phyloP scores from a whole-genome alignment of 108 stramenopile genomes.

The Craspedostauros australis region DNA sequence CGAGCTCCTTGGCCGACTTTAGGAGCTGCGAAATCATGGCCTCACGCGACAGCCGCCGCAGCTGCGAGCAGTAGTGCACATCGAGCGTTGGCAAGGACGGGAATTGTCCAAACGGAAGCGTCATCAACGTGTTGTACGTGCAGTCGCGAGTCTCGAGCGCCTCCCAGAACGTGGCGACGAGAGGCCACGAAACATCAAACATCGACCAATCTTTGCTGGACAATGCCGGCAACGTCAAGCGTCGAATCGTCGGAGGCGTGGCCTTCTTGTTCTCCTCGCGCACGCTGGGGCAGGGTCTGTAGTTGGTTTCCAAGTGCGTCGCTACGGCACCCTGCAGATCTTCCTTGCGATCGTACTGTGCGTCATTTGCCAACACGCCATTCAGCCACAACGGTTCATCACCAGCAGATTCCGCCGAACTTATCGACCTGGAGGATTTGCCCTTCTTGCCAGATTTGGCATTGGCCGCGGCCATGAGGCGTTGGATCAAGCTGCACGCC shows the following conservation, averaged over 20 bases:
- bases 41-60: slow-evolving; percentile 70
- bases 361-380: slow-evolving; percentile 24
- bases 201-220: slow-evolving; percentile 57
- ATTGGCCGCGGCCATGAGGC: slow-evolving; percentile 19
- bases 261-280: slow-evolving; percentile 34
- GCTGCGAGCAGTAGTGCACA: slow-evolving; percentile 77
- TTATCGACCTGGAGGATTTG: neutral
- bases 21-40: slow-evolving; percentile 72
- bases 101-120: slow-evolving; percentile 57
- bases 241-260: slow-evolving; percentile 19
- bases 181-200: slow-evolving; percentile 65
- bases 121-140: slow-evolving; percentile 50
- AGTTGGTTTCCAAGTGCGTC: slow-evolving; percentile 38
- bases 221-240: slow-evolving; percentile 54
- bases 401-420: neutral
- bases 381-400: slow-evolving; percentile 27
- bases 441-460: neutral
- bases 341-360: slow-evolving; percentile 14
- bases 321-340: slow-evolving; percentile 27
- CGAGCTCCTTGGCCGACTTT: slow-evolving; percentile 72
- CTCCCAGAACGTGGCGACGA: slow-evolving; percentile 48
- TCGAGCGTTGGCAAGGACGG: slow-evolving; percentile 78
- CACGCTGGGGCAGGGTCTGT: slow-evolving; percentile 40
- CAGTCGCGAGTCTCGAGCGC: slow-evolving; percentile 63
- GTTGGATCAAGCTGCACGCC: slow-evolving; percentile 31